Evolutionary conservation across 306 rosid species (phyloP).

Genomic region (Casuarina equisetifolia): DNA sequence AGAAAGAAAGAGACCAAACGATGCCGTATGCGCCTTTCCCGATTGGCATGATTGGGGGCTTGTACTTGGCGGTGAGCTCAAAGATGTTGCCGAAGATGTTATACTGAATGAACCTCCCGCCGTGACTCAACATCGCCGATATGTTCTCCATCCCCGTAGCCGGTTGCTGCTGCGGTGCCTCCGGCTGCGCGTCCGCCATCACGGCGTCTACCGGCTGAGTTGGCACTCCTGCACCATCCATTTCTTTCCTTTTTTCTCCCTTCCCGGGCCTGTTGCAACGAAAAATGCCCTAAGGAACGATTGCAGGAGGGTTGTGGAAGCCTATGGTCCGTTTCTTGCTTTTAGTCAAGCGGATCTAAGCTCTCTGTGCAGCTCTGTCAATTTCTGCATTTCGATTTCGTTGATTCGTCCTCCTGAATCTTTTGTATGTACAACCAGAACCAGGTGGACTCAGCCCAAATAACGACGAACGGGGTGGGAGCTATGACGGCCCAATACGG

Average conservation of each 20-base stretch:
- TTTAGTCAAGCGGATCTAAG: too few relatives aligned
- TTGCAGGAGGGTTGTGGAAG: too few relatives aligned
- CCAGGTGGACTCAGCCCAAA: too few relatives aligned
- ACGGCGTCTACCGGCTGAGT: slow-evolving; percentile 66
- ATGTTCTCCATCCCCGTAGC: slow-evolving; percentile 65
- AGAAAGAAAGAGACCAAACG: slow-evolving; percentile 59
- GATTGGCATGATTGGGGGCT: slow-evolving; percentile 96
- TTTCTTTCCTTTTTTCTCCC: not conserved
- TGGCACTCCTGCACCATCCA: slow-evolving; percentile 48
- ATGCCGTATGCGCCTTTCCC: slow-evolving; percentile 98
- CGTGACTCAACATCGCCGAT: slow-evolving; percentile 89
- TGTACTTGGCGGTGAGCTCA: slow-evolving; percentile 89
- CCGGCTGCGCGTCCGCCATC: slow-evolving; percentile 67
- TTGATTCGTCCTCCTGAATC: too few relatives aligned
- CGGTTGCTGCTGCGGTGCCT: slow-evolving; percentile 38
- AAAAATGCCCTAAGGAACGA: too few relatives aligned
- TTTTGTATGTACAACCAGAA: too few relatives aligned
- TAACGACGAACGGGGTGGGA: too few relatives aligned
- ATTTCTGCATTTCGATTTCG: too few relatives aligned
- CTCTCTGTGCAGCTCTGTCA: too few relatives aligned
- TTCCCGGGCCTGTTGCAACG: not conserved
- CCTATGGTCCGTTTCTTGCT: too few relatives aligned
- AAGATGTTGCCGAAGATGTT: slow-evolving; percentile 91
- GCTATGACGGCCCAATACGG: too few relatives aligned
- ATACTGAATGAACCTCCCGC: slow-evolving; percentile 90